A percentile compares a stretch with the other conserved stretches of the same genome.
Conservation (phyloP, 2,329 filamentous ascomycete species). For the Cadophora malorum region DNA sequence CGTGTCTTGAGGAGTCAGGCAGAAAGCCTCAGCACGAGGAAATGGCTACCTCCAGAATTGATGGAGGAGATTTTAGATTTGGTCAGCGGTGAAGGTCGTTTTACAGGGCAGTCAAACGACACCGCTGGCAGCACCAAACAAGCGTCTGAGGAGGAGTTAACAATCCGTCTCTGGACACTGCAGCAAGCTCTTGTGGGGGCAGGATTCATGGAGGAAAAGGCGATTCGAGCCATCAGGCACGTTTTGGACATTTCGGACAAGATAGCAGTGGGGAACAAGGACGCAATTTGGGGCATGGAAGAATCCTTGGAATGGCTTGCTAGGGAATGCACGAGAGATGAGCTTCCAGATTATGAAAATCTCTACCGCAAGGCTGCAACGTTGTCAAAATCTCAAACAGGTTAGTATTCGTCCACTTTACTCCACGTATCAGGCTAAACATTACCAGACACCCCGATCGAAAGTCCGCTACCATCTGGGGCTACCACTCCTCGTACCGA, state of each 20-base stretch:
- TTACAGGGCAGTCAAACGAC: conserved; percentile 48
- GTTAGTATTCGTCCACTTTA: conserved; percentile 33
- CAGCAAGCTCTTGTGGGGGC: conserved; percentile 73
- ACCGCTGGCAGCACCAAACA: conserved; percentile 52
- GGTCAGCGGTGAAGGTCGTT: conserved; percentile 69
- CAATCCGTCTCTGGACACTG: conserved; percentile 83
- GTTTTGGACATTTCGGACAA: conserved; percentile 72
- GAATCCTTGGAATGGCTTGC: conserved; percentile 91
- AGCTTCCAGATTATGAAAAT: conserved; percentile 75
- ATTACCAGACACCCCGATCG: conserved; percentile 41
- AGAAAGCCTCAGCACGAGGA: conserved; percentile 71
- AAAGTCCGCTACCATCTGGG: conserved; percentile 44
- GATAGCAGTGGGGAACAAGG: conserved; percentile 61
- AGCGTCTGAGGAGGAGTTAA: conserved; percentile 77
- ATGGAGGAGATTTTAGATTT: conserved; percentile 79
- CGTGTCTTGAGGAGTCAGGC: conserved; percentile 82
- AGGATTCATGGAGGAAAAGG: conserved; percentile 69
- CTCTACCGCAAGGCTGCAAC: conserved; percentile 41
- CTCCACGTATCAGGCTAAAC: conserved; percentile 2
- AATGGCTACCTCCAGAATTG: conserved; percentile 83
- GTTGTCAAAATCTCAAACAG: conserved; percentile 41
- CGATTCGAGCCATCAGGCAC: conserved; percentile 69
- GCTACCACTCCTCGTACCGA: conserved; percentile 43
- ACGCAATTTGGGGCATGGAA: conserved; percentile 82
- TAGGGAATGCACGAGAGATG: conserved; percentile 71